Percentiles rank a stretch among this genome's conserved stretches.
Conservation (phyloP, 2,329 filamentous ascomycete species). For the Dendrostoma leiphaemia region DNA sequence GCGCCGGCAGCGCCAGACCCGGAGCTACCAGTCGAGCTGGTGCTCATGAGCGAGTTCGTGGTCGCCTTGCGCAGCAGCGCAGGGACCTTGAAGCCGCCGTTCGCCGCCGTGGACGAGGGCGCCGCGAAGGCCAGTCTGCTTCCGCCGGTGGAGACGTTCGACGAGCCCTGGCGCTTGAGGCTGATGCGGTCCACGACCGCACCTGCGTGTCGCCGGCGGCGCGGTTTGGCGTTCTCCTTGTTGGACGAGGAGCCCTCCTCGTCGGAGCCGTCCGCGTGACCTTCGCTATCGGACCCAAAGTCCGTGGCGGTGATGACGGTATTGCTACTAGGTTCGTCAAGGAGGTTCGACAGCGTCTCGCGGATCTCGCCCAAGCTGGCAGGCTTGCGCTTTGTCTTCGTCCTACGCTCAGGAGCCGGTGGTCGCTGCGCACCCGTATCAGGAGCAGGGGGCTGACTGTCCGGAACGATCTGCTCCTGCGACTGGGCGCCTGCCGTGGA, state of each 20-base stretch:
- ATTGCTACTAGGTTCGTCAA: slow-evolving; percentile 63
- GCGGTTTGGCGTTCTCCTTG: slow-evolving; percentile 50
- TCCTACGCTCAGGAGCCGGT: slow-evolving; percentile 61
- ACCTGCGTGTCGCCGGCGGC: slow-evolving; percentile 33
- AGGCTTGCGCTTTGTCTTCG: slow-evolving; percentile 63
- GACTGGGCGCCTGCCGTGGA: slow-evolving; percentile 35
- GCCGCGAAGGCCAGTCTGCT: slow-evolving; percentile 57
- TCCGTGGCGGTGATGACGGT: slow-evolving; percentile 48
- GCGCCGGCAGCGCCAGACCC: not conserved
- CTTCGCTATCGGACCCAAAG: slow-evolving; percentile 52
- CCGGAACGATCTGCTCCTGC: slow-evolving; percentile 40
- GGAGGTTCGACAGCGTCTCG: slow-evolving; percentile 77
- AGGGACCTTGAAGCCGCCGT: slow-evolving; percentile 63
- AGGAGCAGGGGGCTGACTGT: slow-evolving; percentile 48
- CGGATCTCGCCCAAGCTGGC: slow-evolving; percentile 77
- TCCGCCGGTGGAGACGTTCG: slow-evolving; percentile 26
- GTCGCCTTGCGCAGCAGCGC: slow-evolving; percentile 72
- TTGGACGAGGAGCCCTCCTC: slow-evolving; percentile 32
- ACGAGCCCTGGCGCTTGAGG: slow-evolving; percentile 56
- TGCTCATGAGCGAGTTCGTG: slow-evolving; percentile 53
- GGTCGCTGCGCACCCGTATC: slow-evolving; percentile 42
- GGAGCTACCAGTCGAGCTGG: not conserved
- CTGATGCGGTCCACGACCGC: slow-evolving; percentile 71
- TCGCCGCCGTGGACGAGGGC: slow-evolving; percentile 33
- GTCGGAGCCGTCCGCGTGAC: slow-evolving; percentile 48